phyloP scores from a whole-genome alignment of 257 asterid species.

The Nicotiana benthamiana region DNA sequence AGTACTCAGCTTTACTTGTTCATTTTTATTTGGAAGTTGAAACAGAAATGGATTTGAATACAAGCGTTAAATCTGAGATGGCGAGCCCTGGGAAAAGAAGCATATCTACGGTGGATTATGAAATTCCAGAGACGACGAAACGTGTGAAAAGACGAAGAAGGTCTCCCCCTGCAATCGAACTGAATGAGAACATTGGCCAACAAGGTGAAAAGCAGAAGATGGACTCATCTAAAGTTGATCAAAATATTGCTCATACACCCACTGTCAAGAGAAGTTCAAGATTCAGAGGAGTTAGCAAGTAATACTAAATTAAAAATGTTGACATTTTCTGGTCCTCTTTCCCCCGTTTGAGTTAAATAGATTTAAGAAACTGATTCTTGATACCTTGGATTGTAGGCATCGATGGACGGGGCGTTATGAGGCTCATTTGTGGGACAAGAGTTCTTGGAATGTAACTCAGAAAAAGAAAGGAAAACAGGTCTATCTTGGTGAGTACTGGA shows the following conservation, averaged over 20 bases:
- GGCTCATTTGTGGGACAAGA: constrained; percentile 89
- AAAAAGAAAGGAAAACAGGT: constrained; percentile 88
- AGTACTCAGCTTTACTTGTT: not conserved
- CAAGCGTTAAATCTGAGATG: constrained; percentile 18
- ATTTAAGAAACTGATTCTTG: not conserved
- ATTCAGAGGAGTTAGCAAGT: constrained; percentile 87
- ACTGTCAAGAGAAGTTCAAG: constrained; percentile 64
- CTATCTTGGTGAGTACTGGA: constrained; percentile 57
- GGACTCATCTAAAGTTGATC: constrained; percentile 23
- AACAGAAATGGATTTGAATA: constrained; percentile 24
- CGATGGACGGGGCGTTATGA: constrained; percentile 81
- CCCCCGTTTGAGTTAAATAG: not conserved
- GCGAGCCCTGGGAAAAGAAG: constrained; percentile 19
- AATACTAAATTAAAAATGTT: constrained; percentile 7
- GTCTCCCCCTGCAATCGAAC: constrained; percentile 24
- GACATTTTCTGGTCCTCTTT: not conserved
- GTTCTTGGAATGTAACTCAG: constrained; percentile 77
- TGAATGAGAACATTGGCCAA: constrained; percentile 4
- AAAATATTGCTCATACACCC: constrained; percentile 9
- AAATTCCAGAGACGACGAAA: constrained; percentile 23
- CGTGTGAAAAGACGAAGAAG: constrained; percentile 48
- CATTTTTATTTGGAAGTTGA: not conserved
- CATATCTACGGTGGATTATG: constrained; percentile 21
- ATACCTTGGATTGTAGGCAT: constrained; percentile 31
- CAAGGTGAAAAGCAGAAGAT: constrained; percentile 14